phyloP scores from a whole-genome alignment of 805 yeast genomes.

The Wickerhamomyces pijperi region DNA sequence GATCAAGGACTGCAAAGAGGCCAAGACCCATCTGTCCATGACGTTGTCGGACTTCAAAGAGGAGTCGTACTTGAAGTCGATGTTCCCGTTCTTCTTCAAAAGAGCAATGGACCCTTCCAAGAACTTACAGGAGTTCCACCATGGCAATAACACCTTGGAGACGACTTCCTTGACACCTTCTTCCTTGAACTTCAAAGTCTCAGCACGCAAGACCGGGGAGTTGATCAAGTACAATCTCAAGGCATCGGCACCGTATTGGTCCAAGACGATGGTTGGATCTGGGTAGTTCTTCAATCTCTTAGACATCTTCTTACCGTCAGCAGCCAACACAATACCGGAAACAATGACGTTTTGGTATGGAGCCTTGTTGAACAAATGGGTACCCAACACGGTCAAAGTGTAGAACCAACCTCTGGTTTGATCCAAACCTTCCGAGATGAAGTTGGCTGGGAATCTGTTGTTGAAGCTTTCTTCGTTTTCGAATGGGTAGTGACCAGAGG shows the following conservation, averaged over 20 bases:
- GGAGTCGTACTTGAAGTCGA: conserved; percentile 67
- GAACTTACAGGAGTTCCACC: conserved; percentile 98
- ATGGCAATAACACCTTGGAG: conserved; percentile 89
- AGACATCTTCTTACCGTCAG: conserved; percentile 99
- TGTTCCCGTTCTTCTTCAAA: conserved; percentile 60
- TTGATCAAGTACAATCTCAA: conserved; percentile 90
- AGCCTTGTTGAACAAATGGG: conserved; percentile 83
- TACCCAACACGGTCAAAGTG: conserved; percentile 90
- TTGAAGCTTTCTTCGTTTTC: conserved; percentile 66
- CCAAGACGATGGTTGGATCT: conserved; percentile 74
- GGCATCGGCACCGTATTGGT: conserved; percentile 96
- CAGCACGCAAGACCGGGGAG: conserved; percentile 96
- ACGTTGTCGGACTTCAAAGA: conserved; percentile 62
- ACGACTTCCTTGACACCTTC: conserved; percentile 98
- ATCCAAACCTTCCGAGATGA: conserved; percentile 96
- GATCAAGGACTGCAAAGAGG: conserved; percentile 89
- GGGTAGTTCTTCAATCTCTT: conserved; percentile 97
- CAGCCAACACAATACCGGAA: conserved; percentile 90
- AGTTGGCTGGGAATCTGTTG: conserved; percentile 87
- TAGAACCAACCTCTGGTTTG: conserved; percentile 99
- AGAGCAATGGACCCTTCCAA: conserved; percentile 89
- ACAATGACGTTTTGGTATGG: conserved; percentile 95
- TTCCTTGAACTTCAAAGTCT: conserved; percentile 91
- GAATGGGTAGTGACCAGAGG: conserved; percentile 94
- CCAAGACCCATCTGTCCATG: conserved; percentile 96